Evolutionary conservation across 345 rosid genomes (phyloP).

Genomic region (Murraya paniculata): DNA sequence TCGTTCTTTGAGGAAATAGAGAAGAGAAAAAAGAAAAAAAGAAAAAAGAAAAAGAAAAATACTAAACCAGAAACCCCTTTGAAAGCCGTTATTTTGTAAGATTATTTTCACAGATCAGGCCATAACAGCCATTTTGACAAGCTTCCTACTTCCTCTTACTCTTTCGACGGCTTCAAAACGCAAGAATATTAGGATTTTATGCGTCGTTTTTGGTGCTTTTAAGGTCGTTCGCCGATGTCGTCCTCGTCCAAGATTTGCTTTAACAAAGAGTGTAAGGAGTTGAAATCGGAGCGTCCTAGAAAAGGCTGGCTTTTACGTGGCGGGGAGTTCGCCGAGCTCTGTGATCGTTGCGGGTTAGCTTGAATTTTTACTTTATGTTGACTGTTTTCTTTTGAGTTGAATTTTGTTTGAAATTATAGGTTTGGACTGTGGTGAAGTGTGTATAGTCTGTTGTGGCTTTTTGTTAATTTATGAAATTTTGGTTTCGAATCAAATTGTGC

Average conservation of each 20-base stretch:
- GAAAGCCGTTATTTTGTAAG: constrained; percentile 4
- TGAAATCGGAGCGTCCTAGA: constrained; percentile 49
- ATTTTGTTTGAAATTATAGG: constrained; percentile 14
- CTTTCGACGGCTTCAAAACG: neutral
- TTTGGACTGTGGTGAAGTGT: neutral
- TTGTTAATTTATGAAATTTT: constrained; percentile 3
- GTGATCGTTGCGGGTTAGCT: constrained; percentile 93
- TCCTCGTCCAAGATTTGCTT: constrained; percentile 56
- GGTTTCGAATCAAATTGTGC: constrained; percentile 5
- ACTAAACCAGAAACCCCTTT: constrained; percentile 1
- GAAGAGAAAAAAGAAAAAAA: neutral
- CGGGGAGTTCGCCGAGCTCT: constrained; percentile 86
- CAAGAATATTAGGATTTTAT: constrained; percentile 7
- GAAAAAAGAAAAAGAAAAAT: too few species aligned
- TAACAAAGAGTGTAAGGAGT: constrained; percentile 66
- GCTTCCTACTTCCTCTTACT: neutral
- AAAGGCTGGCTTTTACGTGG: constrained; percentile 86
- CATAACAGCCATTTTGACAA: neutral
- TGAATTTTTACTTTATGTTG: neutral
- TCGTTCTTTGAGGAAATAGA: neutral
- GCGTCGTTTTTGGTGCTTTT: neutral
- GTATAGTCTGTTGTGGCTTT: neutral
- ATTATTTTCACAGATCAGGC: constrained; percentile 7
- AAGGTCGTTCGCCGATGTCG: constrained; percentile 24
- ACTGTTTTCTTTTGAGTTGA: constrained; percentile 5